A percentile compares a stretch with the other conserved stretches of the same genome.
These are phyloP conservation scores for Furcasterigmium sp. DNA, from an alignment of 2,329 filamentous ascomycete species.

Conservation along the genomic window DNA sequence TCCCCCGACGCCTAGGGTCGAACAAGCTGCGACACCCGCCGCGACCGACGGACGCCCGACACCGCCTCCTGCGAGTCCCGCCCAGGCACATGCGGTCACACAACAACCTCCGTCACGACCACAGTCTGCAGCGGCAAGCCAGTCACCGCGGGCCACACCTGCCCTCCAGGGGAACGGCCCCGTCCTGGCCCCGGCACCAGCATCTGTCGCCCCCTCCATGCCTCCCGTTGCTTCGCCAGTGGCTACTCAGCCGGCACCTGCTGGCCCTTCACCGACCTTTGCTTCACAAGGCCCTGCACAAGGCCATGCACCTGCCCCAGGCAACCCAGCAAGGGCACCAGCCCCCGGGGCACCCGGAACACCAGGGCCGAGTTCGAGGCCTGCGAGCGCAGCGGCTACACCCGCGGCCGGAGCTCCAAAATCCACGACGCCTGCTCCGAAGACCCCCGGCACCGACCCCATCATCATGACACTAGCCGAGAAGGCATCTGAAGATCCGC, in stretches of 20 bases:
- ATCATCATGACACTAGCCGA: conserved; percentile 78
- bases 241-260: conserved; percentile 7
- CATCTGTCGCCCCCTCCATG: conserved; percentile 5
- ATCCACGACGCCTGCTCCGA: conserved; percentile 4
- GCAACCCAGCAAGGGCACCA: neutral
- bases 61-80: conserved; percentile 4
- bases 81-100: conserved; percentile 4
- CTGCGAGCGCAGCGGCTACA: conserved; percentile 11
- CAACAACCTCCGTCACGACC: conserved; percentile 5
- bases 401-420: conserved; percentile 6
- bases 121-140: conserved; percentile 1
- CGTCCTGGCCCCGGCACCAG: conserved; percentile 9
- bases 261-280: conserved; percentile 18
- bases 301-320: no score
- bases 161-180: conserved; percentile 1
- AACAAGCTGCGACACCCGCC: conserved; percentile 2
- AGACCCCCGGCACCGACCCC: conserved; percentile 31
- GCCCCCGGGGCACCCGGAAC: neutral
- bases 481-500: conserved; percentile 65
- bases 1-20: conserved; percentile 19
- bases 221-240: conserved; percentile 8
- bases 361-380: conserved; percentile 6
- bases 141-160: conserved; percentile 2
- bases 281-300: no score
- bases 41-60: conserved; percentile 12